Evolutionary conservation across 2,329 filamentous ascomycete genomes (phyloP).

Genomic region (Exophiala sideris): DNA sequence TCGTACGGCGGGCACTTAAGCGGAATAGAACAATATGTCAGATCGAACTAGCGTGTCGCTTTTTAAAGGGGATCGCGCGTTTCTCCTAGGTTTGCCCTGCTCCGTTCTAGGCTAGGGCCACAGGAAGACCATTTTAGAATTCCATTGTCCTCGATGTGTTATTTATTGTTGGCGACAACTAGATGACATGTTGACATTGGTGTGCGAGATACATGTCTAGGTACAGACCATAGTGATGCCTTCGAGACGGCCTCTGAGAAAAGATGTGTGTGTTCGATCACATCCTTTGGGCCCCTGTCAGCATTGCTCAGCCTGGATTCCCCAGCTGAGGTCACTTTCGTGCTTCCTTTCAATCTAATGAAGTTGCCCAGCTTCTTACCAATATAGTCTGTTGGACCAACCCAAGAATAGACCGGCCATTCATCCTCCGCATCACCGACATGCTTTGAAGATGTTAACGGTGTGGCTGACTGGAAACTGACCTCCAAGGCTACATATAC

Average conservation of each 20-base stretch:
- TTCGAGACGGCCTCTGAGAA: too few species aligned
- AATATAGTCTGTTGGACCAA: background rate
- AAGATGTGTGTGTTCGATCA: too few species aligned
- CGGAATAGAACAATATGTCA: background rate
- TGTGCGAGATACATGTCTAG: background rate
- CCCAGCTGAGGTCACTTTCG: background rate
- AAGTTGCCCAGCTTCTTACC: background rate
- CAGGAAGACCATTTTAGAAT: too few species aligned
- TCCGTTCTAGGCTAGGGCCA: background rate
- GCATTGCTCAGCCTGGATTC: background rate
- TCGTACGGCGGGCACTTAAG: too few species aligned
- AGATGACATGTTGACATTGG: background rate
- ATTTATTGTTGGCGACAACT: too few species aligned
- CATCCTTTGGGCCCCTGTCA: background rate
- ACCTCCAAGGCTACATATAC: too few species aligned
- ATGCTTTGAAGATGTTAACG: too few species aligned
- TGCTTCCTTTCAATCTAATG: background rate
- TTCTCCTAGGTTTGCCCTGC: background rate
- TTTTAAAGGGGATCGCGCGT: background rate
- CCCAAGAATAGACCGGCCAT: background rate
- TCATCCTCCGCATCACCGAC: background rate
- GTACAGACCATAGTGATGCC: too few species aligned
- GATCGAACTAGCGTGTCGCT: slow-evolving; percentile 1
- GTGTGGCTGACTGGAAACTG: too few species aligned
- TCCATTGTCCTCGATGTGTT: too few species aligned